phyloP scores from a whole-genome alignment of 768 basidiomycete genomes.

The Boletus patriciae region DNA sequence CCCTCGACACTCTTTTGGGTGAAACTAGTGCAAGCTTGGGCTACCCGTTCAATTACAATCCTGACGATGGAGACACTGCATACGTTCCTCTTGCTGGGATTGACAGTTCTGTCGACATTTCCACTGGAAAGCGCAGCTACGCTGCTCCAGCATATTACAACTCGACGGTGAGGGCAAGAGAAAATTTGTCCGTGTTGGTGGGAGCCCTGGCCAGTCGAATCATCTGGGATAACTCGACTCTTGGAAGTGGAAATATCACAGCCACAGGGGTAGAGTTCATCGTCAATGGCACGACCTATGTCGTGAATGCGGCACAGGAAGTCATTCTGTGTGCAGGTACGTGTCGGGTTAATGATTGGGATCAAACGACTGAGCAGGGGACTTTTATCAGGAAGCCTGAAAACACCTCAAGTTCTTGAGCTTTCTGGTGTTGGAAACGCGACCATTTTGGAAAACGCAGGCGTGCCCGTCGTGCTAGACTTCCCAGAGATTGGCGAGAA shows the following conservation, averaged over 20 bases:
- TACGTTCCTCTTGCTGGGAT: background rate
- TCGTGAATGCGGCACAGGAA: background rate
- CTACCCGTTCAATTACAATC: background rate
- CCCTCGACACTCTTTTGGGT: background rate
- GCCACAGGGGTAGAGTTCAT: background rate
- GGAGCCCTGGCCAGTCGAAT: background rate
- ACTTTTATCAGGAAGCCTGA: background rate
- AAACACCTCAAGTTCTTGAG: background rate
- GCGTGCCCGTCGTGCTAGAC: background rate
- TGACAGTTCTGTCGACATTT: background rate
- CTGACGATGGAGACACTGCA: background rate
- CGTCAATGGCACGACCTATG: background rate
- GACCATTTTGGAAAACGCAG: background rate
- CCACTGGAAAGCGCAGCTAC: background rate
- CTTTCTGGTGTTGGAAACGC: background rate
- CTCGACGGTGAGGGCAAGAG: background rate
- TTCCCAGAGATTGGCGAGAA: constrained; percentile 1
- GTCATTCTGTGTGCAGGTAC: background rate
- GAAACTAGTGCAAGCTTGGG: background rate
- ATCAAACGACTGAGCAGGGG: background rate
- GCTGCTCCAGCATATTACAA: background rate
- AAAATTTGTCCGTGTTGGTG: background rate
- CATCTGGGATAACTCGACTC: background rate
- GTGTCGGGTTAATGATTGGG: background rate
- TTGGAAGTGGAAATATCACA: background rate